Conservation (phyloP, 169 alveolate species). For the Cryptosporidium bovis region DNA sequence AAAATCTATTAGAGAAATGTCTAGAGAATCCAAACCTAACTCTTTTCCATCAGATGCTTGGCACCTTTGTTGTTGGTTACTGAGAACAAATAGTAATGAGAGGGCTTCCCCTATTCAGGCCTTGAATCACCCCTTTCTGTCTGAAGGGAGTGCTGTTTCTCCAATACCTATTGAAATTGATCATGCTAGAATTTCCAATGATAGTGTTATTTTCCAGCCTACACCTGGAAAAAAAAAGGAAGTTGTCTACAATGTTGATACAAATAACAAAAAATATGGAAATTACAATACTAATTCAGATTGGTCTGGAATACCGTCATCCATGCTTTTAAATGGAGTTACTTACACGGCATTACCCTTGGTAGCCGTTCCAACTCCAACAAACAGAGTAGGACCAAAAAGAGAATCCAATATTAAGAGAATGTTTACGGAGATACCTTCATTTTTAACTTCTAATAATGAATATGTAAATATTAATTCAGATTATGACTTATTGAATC, state of each 20-base stretch:
- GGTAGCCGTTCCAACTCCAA: constrained; percentile 71
- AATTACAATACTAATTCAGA: too few species aligned
- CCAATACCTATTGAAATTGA: constrained; percentile 2
- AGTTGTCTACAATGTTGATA: not conserved
- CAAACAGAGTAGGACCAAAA: constrained; percentile 3
- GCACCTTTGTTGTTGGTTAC: constrained; percentile 71
- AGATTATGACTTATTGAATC: too few species aligned
- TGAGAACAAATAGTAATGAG: constrained; percentile 27
- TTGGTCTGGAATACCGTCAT: too few species aligned
- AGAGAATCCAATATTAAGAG: constrained; percentile 23
- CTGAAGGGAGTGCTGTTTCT: constrained; percentile 12
- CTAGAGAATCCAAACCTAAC: constrained; percentile 37
- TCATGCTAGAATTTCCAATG: too few species aligned
- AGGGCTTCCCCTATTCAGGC: constrained; percentile 72
- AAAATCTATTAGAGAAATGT: constrained; percentile 56
- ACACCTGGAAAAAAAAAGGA: not conserved
- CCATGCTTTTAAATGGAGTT: not conserved
- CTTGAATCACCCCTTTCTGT: constrained; percentile 50
- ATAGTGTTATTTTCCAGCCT: not conserved
- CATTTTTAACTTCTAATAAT: not conserved
- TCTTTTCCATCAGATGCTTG: constrained; percentile 59
- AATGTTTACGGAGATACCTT: constrained; percentile 50
- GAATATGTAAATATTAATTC: too few species aligned
- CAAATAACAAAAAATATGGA: not conserved
- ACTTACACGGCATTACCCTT: constrained; percentile 50